Evolutionary conservation across 179 eudicot genomes (phyloP).

Genomic region (Patellifolia procumbens): DNA sequence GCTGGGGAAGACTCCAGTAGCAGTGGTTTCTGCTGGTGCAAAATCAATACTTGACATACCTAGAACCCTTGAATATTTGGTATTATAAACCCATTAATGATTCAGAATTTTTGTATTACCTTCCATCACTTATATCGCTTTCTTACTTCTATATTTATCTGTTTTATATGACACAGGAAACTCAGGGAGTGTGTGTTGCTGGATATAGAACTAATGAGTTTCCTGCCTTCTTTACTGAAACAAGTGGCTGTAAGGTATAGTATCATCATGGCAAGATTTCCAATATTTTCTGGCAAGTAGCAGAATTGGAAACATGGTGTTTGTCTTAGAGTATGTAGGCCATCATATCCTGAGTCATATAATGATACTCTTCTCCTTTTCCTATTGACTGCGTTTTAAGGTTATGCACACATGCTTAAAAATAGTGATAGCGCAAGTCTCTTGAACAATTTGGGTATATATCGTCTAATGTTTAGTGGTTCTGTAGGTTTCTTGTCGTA

Average conservation of each 20-base stretch:
- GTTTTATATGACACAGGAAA: conserved; percentile 61
- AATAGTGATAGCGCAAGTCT: too few species aligned
- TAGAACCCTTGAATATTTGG: conserved; percentile 96
- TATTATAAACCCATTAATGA: conserved; percentile 26
- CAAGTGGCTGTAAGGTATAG: conserved; percentile 80
- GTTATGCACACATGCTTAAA: too few species aligned
- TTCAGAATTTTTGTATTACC: not conserved
- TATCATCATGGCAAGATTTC: not conserved
- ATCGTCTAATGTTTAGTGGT: not conserved
- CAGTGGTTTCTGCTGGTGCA: conserved; percentile 91
- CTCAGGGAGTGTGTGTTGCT: conserved; percentile 95
- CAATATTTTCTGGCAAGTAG: not conserved
- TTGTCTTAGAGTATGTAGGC: not conserved
- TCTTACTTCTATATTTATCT: conserved; percentile 11
- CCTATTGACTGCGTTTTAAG: too few species aligned
- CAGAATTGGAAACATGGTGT: not conserved
- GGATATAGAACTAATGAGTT: conserved; percentile 86
- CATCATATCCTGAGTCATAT: not conserved
- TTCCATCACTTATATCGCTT: not conserved
- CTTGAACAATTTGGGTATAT: not conserved
- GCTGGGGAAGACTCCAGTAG: conserved; percentile 87
- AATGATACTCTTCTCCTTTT: too few species aligned
- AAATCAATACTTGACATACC: conserved; percentile 97
- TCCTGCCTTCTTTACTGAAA: conserved; percentile 88
- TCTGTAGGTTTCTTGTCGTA: conserved; percentile 65